Percentiles rank a stretch among this genome's conserved stretches.
phyloP scores from a whole-genome alignment of 495 filamentous ascomycete species.

The Margaritispora aquatica region DNA sequence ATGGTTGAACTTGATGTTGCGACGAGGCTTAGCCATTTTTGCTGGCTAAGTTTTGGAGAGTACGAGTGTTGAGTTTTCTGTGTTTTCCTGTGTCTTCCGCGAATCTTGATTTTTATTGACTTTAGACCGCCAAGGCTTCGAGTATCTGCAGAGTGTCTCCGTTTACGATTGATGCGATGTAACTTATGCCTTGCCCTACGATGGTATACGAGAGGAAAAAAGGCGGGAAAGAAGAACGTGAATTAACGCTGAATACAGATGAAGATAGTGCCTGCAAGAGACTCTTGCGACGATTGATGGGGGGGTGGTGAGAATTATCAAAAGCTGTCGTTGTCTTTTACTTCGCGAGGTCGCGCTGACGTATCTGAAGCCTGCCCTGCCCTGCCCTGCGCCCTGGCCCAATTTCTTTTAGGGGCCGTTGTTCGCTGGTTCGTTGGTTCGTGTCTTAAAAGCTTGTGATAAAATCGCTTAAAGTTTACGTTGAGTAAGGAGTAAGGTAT shows the following conservation, averaged over 20 bases:
- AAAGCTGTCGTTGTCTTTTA: too few relatives aligned
- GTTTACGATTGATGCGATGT: neutral
- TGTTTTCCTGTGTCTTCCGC: slow-evolving; percentile 14
- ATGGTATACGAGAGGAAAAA: neutral
- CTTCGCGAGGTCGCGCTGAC: too few relatives aligned
- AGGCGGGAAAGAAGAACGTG: neutral
- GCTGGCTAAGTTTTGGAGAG: neutral
- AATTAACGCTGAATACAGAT: neutral
- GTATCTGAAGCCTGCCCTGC: too few relatives aligned
- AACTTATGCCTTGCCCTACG: too few relatives aligned
- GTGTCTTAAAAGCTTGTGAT: slow-evolving; percentile 11
- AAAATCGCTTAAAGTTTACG: slow-evolving; percentile 1
- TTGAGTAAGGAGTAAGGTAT: neutral
- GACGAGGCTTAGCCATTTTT: slow-evolving; percentile 66
- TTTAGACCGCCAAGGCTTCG: slow-evolving; percentile 1
- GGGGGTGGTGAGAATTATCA: neutral
- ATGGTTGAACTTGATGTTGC: slow-evolving; percentile 80
- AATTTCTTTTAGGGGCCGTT: neutral
- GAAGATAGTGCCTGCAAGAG: neutral
- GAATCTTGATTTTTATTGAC: slow-evolving; percentile 1
- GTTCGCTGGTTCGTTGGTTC: too few relatives aligned
- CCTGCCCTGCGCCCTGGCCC: neutral
- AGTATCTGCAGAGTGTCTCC: neutral
- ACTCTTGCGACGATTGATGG: neutral
- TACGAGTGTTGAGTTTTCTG: neutral